Evolutionary conservation across 768 basidiomycete genomes (phyloP), one percentile per base, ranked within the genome.

Genomic region (Macrocybe gigantea): DNA sequence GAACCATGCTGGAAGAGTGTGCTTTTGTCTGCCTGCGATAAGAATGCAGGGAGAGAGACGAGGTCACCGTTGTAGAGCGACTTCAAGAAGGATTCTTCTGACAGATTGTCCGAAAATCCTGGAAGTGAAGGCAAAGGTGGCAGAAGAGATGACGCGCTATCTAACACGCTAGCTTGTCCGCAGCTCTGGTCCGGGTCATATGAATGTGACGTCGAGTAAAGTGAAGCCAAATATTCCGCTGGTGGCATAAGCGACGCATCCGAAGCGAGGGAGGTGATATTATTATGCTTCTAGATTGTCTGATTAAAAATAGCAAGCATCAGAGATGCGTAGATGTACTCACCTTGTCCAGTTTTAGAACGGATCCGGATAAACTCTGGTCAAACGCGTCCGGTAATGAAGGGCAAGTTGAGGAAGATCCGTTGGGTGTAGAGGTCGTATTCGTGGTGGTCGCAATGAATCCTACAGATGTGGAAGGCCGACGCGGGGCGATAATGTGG

Each of bases 381-480:
- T 47, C 31, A 49, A 22, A 51, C 13, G 56, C 50, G 35, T 46
- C 48, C n/a, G 53, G 45, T 38, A 56, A 60, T 9, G 59, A 56
- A 38, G 57, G 59, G 33, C 61, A 57, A 35, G 57, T 47, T 8
- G 52, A 42, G 35, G 38, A 44, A 14, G 48, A 45, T 34, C 55
- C 49, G 38, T 53, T 29, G 53, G 49, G 43, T 42, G 47, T 10
- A 35, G 43, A 38, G 33, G 47, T 51, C 44, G 50, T 40, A 33
- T 46, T 48, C 32, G 39, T 22, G 10, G 48, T 44, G 9, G 22
- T 38, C 31, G 50, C 53, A 40, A 50, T 45, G 48, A 64, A 61
- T 30, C 60, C 56, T 33, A 67, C 58, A 35, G 67, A 64, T 6
- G 66, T 68, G 38, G 66, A 68, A 34, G 68, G 67, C 1, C 63